These are phyloP conservation scores for Zea mays DNA, from an alignment of 176 grass and related monocot genomes.

Conservation along the genomic window Zm-B73-REFERENCE-NAM-5.0 NC_050103.1:136905501-136906000, in stretches of 20 bases:
- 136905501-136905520: constrained; percentile 20
- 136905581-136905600: constrained; percentile 31
- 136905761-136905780: constrained; percentile 54
- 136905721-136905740: constrained; percentile 49
- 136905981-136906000: not conserved
- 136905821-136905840: constrained; percentile 64
- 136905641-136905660: constrained; percentile 62
- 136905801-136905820: constrained; percentile 59
- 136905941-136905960: too few relatives aligned
- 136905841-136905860: constrained; percentile 54
- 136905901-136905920: not conserved
- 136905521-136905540: not conserved
- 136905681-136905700: constrained; percentile 47
- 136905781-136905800: constrained; percentile 62
- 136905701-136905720: constrained; percentile 9
- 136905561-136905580: constrained; percentile 12
- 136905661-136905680: constrained; percentile 73
- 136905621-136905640: constrained; percentile 75
- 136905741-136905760: constrained; percentile 63
- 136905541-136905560: constrained; percentile 21
- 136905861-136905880: constrained; percentile 75
- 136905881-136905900: constrained; percentile 48
- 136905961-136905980: not conserved
- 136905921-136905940: not conserved
- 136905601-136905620: constrained; percentile 48